Conservation (phyloP, 164 flowering plant genomes). For the Sextonia rubra region DNA sequence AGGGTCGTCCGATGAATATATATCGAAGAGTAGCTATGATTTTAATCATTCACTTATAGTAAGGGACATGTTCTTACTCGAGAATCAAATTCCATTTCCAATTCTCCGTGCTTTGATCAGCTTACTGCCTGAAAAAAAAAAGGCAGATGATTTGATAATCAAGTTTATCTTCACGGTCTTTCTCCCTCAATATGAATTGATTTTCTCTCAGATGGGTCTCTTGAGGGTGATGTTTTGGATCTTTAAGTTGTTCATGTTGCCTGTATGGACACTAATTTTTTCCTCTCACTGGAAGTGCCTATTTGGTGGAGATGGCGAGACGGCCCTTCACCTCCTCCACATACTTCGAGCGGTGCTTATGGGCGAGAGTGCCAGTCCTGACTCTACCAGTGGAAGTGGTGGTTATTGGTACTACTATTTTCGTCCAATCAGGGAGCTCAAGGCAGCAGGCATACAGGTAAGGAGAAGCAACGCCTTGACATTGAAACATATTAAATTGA, state of each 20-base stretch:
- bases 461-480: background rate
- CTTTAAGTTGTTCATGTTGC: too few species aligned
- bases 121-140: background rate
- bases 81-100: background rate
- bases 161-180: background rate
- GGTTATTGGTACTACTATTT: background rate
- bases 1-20: background rate
- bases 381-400: too few species aligned
- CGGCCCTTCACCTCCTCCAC: constrained; percentile 8
- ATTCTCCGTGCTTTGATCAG: background rate
- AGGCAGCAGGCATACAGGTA: background rate
- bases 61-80: background rate
- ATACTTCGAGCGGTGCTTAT: background rate
- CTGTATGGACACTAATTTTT: too few species aligned
- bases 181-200: background rate
- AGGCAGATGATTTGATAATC: background rate
- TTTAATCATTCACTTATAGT: background rate
- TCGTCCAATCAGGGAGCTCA: constrained; percentile 8
- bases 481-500: background rate
- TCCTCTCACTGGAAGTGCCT: background rate
- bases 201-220: too few species aligned
- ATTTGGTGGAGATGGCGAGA: background rate
- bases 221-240: background rate
- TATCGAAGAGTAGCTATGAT: background rate
- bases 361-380: background rate